Evolutionary conservation across 2,329 filamentous ascomycete genomes (phyloP).

Genomic region (Fusarium temperatum): DNA sequence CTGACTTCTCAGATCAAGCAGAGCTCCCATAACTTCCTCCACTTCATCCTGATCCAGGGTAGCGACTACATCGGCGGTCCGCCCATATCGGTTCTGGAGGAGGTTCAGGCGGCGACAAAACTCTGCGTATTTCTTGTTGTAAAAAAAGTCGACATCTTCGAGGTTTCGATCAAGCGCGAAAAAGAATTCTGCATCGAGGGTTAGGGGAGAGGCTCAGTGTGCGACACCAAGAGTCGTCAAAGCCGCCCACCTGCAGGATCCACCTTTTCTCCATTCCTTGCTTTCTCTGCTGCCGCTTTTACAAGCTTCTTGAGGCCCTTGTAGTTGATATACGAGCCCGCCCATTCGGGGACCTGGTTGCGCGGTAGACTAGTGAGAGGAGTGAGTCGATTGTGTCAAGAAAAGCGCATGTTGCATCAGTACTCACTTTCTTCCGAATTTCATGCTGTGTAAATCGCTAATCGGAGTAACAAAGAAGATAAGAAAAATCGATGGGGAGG

Average conservation of each 20-base stretch:
- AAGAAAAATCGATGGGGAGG: background rate
- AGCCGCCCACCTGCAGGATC: conserved; percentile 86
- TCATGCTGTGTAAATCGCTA: conserved; percentile 55
- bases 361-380: conserved; percentile 68
- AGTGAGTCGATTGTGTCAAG: conserved; percentile 19
- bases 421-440: conserved; percentile 70
- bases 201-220: conserved; percentile 45
- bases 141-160: conserved; percentile 95
- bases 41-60: conserved; percentile 87
- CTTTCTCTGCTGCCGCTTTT: conserved; percentile 76
- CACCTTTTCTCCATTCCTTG: conserved; percentile 75
- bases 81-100: conserved; percentile 87
- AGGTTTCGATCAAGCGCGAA: conserved; percentile 96
- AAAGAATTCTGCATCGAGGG: conserved; percentile 80
- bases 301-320: conserved; percentile 95
- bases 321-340: conserved; percentile 85
- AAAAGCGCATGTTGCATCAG: background rate
- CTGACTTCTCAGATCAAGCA: conserved; percentile 88
- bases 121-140: conserved; percentile 94
- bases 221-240: conserved; percentile 43
- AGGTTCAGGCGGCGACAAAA: conserved; percentile 84
- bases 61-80: conserved; percentile 72
- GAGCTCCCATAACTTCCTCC: conserved; percentile 88
- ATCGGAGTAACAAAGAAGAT: conserved; percentile 7
- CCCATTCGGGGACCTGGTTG: conserved; percentile 90